Conservation (phyloP, 2,329 filamentous ascomycete species). For the Colletotrichum australisinense region DNA sequence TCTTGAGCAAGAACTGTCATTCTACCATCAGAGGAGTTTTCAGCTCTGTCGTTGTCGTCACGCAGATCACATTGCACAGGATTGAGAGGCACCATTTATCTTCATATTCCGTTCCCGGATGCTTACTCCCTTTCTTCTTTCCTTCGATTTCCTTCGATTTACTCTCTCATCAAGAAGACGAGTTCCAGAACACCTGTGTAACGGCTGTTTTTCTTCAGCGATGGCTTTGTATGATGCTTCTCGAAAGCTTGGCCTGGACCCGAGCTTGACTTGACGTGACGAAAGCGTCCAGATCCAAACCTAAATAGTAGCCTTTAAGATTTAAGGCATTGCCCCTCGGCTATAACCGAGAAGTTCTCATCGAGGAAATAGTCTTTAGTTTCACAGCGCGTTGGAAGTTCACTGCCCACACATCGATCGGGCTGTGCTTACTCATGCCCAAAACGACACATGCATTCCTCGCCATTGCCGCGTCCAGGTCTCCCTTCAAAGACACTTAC, state of each 20-base stretch:
- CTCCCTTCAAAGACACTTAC: background rate
- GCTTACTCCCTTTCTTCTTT: background rate
- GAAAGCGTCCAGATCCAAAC: conserved; percentile 7
- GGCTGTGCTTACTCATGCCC: background rate
- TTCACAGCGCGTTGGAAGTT: background rate
- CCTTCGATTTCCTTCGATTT: background rate
- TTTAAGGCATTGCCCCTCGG: conserved; percentile 18
- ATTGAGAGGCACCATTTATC: background rate
- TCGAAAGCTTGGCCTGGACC: background rate
- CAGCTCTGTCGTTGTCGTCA: background rate
- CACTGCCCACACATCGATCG: background rate
- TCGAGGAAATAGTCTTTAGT: background rate
- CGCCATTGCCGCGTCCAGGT: background rate
- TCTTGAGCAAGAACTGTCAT: background rate
- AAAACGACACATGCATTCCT: background rate
- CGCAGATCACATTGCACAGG: background rate
- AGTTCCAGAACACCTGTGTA: background rate
- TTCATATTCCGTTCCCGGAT: conserved; percentile 7
- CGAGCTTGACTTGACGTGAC: background rate
- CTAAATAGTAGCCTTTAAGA: background rate
- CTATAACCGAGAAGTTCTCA: conserved; percentile 15
- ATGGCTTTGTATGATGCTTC: background rate
- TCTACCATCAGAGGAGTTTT: background rate
- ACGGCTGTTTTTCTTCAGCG: background rate
- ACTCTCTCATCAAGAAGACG: background rate